These are phyloP conservation scores for Candida ascalaphidarum DNA, from an alignment of 805 yeast species.

Conservation along the genomic window DNA sequence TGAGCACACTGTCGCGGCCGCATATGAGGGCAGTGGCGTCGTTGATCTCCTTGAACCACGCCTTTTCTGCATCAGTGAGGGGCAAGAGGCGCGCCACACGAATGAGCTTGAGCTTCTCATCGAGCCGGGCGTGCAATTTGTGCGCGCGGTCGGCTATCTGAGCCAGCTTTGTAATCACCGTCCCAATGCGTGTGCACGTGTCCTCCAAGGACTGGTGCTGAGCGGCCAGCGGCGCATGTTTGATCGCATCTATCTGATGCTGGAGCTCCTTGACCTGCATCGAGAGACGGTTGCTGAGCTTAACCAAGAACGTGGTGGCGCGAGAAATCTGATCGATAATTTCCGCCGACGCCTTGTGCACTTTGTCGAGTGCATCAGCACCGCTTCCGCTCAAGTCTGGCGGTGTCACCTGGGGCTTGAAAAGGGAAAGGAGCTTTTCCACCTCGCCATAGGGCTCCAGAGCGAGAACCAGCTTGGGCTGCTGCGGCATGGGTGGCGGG, in stretches of 20 bases:
- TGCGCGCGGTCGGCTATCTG: conserved; percentile 11
- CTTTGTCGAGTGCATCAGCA: no score
- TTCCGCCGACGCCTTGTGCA: conserved; percentile 12
- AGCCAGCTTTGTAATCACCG: conserved; percentile 12
- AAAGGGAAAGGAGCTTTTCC: no score
- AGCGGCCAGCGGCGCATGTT: no score
- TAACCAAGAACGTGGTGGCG: conserved; percentile 9
- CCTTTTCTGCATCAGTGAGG: conserved; percentile 23
- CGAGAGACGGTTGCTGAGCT: conserved; percentile 10
- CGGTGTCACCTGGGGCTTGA: no score
- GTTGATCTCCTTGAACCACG: conserved; percentile 31
- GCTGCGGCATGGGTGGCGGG: no score
- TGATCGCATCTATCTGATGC: no score
- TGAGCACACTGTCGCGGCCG: background rate
- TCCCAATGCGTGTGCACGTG: no score
- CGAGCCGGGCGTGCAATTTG: conserved; percentile 13
- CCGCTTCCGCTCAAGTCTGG: no score
- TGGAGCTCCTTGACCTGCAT: conserved; percentile 5
- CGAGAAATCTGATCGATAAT: conserved; percentile 8
- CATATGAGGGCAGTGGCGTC: conserved; percentile 9
- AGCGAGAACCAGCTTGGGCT: no score
- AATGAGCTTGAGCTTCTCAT: conserved; percentile 10
- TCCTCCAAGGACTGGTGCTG: no score
- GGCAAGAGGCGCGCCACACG: no score
- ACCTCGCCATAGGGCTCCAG: no score